Conservation (phyloP, 768 basidiomycete genomes). For the Tricholoma hemisulphureum region DNA sequence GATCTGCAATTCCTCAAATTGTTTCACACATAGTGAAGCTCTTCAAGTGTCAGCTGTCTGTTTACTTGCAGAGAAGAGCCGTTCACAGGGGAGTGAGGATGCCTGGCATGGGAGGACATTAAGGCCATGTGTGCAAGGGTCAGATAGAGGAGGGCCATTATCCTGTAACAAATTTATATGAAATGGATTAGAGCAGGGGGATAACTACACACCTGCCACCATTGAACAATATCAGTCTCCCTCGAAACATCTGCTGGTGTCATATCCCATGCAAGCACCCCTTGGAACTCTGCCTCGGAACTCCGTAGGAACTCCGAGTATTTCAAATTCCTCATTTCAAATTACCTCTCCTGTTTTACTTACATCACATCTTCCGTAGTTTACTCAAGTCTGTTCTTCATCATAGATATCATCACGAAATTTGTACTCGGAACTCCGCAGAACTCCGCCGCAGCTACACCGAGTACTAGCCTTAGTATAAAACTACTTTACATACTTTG, state of each 20-base stretch:
- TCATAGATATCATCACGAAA: too few species aligned
- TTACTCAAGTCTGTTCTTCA: too few species aligned
- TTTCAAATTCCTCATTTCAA: too few species aligned
- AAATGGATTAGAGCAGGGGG: neutral
- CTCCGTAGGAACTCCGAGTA: too few species aligned
- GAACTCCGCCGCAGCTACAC: too few species aligned
- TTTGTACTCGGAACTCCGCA: too few species aligned
- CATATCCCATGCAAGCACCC: too few species aligned
- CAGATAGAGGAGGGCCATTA: neutral
- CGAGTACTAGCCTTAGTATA: too few species aligned
- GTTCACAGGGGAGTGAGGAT: neutral
- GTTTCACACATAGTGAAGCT: neutral
- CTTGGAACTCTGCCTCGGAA: too few species aligned
- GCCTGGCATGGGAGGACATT: neutral
- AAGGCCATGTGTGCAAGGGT: neutral
- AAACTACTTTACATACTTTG: too few species aligned
- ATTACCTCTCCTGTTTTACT: too few species aligned
- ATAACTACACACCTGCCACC: neutral
- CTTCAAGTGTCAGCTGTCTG: neutral
- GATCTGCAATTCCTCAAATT: conserved; percentile 7
- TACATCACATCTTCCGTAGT: too few species aligned
- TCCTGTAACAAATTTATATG: conserved; percentile 1
- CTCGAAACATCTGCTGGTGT: neutral
- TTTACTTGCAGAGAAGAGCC: neutral
- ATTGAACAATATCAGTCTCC: neutral